A percentile compares a stretch with the other conserved stretches of the same genome.
These are phyloP conservation scores for Elaeis guineensis DNA, from an alignment of 176 grass and related monocot species.

Conservation along the genomic window DNA sequence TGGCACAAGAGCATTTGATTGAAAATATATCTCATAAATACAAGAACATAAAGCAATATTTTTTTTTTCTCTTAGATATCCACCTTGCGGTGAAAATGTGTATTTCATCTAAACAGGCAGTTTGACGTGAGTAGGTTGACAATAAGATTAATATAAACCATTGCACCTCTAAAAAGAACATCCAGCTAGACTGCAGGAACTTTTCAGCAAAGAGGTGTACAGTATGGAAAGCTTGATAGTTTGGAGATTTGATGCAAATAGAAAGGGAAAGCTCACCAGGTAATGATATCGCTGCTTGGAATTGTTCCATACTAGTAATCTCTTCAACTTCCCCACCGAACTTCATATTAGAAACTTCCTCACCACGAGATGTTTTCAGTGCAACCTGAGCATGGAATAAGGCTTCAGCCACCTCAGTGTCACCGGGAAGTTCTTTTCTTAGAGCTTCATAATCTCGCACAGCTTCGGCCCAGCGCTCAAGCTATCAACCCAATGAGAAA, in stretches of 20 bases:
- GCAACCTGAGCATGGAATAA: constrained; percentile 53
- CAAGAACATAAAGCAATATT: too few relatives aligned
- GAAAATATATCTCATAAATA: too few relatives aligned
- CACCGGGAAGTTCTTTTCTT: constrained; percentile 40
- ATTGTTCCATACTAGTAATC: constrained; percentile 51
- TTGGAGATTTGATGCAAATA: not conserved
- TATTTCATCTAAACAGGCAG: too few relatives aligned
- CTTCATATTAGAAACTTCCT: constrained; percentile 55
- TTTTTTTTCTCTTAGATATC: too few relatives aligned
- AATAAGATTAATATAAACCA: too few relatives aligned
- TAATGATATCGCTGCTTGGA: constrained; percentile 39
- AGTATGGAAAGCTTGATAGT: too few relatives aligned
- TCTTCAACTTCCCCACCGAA: constrained; percentile 46
- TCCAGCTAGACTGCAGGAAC: too few relatives aligned
- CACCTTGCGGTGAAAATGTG: too few relatives aligned
- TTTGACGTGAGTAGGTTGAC: too few relatives aligned
- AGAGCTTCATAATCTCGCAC: constrained; percentile 68
- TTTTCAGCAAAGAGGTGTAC: too few relatives aligned
- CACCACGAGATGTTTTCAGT: constrained; percentile 40
- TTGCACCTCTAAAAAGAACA: too few relatives aligned
- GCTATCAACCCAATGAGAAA: constrained; percentile 18
- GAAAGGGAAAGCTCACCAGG: constrained; percentile 30
- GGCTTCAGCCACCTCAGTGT: constrained; percentile 36
- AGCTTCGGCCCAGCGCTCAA: constrained; percentile 65
- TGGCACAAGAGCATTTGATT: too few relatives aligned